Conservation (phyloP, 2,329 filamentous ascomycete species). For the Zymoseptoria crescenta region DNA sequence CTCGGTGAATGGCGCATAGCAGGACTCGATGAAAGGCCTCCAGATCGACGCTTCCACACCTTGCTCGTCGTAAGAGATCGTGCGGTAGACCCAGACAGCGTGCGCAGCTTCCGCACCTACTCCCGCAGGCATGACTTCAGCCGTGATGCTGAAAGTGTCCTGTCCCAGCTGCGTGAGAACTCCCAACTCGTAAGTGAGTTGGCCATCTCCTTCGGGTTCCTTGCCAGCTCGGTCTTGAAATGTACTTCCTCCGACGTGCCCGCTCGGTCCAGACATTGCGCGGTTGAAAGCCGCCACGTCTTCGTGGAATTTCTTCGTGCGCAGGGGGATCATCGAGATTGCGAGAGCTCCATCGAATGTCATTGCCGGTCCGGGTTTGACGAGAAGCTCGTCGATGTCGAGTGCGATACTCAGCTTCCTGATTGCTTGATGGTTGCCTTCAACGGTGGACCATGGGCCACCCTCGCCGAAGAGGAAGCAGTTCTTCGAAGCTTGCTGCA, state of each 20-base stretch:
- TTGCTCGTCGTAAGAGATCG: neutral
- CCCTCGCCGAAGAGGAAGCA: neutral
- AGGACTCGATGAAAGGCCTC: neutral
- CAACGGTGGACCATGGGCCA: neutral
- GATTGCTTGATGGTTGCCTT: neutral
- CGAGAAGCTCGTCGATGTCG: neutral
- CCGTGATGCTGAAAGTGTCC: neutral
- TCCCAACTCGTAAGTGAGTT: neutral
- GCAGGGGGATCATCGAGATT: neutral
- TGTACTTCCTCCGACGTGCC: no score
- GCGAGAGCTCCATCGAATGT: neutral
- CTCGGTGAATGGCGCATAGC: neutral
- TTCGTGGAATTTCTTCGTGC: neutral
- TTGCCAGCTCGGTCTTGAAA: no score
- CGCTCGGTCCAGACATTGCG: neutral
- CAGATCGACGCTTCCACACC: neutral
- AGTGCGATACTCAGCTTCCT: neutral
- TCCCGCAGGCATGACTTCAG: neutral
- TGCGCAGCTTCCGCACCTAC: neutral
- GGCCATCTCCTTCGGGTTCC: no score
- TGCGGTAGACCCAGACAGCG: conserved; percentile 1
- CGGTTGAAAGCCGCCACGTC: neutral
- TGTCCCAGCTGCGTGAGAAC: neutral
- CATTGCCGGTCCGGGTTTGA: neutral
- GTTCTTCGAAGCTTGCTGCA: neutral